These are phyloP conservation scores for Pichia exigua DNA, from an alignment of 805 yeast species.

Conservation along the genomic window DNA sequence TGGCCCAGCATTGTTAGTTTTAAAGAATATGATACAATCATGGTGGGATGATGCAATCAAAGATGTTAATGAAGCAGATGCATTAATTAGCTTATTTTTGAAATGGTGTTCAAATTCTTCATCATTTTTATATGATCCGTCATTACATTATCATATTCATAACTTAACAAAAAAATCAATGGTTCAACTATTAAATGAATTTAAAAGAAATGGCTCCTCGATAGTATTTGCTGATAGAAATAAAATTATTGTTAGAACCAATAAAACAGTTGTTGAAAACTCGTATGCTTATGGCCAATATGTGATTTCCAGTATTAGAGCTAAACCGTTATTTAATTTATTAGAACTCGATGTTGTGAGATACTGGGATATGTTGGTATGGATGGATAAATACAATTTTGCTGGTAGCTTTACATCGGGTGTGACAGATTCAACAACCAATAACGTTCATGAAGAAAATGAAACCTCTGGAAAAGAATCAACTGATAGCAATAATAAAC, in stretches of 20 bases:
- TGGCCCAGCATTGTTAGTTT: conserved; percentile 58
- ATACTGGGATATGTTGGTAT: conserved; percentile 88
- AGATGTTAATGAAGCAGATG: conserved; percentile 60
- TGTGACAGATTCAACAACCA: conserved; percentile 30
- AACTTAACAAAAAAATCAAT: conserved; percentile 78
- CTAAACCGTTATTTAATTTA: conserved; percentile 75
- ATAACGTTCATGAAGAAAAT: background rate
- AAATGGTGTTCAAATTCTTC: conserved; percentile 78
- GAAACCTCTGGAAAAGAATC: conserved; percentile 16
- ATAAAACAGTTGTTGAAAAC: conserved; percentile 71
- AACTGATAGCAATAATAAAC: conserved; percentile 28
- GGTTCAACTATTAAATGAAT: conserved; percentile 72
- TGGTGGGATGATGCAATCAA: conserved; percentile 92
- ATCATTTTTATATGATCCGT: conserved; percentile 68
- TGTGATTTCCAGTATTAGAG: conserved; percentile 64
- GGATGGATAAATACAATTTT: conserved; percentile 91
- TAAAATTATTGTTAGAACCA: conserved; percentile 62
- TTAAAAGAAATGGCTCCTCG: conserved; percentile 67
- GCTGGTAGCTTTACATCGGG: conserved; percentile 59
- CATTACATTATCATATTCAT: conserved; percentile 79
- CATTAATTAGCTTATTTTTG: conserved; percentile 72
- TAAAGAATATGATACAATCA: conserved; percentile 67
- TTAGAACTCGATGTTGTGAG: conserved; percentile 64
- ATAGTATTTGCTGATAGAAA: conserved; percentile 77
- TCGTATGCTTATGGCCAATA: conserved; percentile 90